phyloP scores from a whole-genome alignment of 345 rosid species.

The Viola odorata region DNA sequence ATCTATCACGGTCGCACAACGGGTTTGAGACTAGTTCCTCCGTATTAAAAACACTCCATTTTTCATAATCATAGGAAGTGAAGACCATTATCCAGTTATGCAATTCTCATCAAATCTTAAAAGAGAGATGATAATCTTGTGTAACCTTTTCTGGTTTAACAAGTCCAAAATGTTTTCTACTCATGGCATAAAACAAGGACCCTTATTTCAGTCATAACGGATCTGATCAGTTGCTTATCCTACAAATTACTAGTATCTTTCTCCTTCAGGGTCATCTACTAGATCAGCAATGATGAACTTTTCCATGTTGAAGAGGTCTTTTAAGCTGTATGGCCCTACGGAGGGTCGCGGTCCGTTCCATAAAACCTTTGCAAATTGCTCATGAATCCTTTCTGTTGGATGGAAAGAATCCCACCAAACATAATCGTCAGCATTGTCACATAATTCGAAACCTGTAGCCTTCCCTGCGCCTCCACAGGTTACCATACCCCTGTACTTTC shows the following conservation, averaged over 20 bases:
- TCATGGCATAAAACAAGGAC: no score
- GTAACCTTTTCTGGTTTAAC: no score
- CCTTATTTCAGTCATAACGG: no score
- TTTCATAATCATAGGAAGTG: no score
- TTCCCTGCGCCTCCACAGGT: slow-evolving; percentile 39
- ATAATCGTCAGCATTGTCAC: slow-evolving; percentile 28
- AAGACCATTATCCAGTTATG: no score
- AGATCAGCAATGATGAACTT: slow-evolving; percentile 31
- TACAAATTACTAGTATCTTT: slow-evolving; percentile 6
- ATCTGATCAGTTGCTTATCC: no score
- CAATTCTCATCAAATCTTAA: no score
- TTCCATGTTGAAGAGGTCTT: slow-evolving; percentile 27
- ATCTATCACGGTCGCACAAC: no score
- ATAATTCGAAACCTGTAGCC: slow-evolving; percentile 22
- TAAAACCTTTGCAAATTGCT: slow-evolving; percentile 32
- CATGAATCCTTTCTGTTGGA: slow-evolving; percentile 39
- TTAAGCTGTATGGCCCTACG: slow-evolving; percentile 34
- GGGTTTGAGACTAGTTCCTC: no score
- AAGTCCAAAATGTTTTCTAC: no score
- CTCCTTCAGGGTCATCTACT: slow-evolving; percentile 25
- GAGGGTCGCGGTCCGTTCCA: slow-evolving; percentile 28
- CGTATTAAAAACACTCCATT: no score
- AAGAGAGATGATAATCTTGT: no score
- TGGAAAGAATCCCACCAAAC: slow-evolving; percentile 60
- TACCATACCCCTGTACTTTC: slow-evolving; percentile 32